These are phyloP conservation scores for Rhytidiadelphus loreus DNA, from an alignment of 225 moss, liverwort and hornwort genomes.

Conservation along the genomic window DNA sequence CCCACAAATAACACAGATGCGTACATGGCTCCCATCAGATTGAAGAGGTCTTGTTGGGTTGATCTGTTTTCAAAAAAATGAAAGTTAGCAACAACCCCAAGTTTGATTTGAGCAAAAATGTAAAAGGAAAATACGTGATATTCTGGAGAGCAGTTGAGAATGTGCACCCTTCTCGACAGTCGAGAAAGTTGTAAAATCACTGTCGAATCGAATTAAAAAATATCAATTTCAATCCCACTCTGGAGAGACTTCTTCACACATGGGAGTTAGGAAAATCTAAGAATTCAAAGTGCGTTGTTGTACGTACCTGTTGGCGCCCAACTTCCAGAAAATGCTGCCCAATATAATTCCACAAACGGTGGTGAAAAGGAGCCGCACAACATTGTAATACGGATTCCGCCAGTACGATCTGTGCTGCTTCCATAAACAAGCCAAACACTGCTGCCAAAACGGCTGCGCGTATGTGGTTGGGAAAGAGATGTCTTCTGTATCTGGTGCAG, in stretches of 20 bases:
- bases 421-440: slow-evolving; percentile 76
- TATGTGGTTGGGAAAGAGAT: slow-evolving; percentile 52
- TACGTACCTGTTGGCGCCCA: slow-evolving; percentile 42
- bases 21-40: slow-evolving; percentile 78
- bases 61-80: slow-evolving; percentile 5
- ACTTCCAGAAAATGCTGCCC: slow-evolving; percentile 61
- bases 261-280: neutral
- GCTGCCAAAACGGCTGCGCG: slow-evolving; percentile 46
- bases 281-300: neutral
- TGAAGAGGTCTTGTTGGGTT: slow-evolving; percentile 52
- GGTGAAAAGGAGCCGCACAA: slow-evolving; percentile 60
- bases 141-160: neutral
- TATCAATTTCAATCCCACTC: neutral
- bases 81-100: neutral
- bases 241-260: neutral
- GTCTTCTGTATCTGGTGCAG: slow-evolving; percentile 36
- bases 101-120: neutral
- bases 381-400: slow-evolving; percentile 77
- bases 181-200: neutral
- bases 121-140: no score
- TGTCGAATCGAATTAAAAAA: neutral
- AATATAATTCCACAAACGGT: slow-evolving; percentile 49
- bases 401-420: slow-evolving; percentile 84
- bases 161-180: neutral
- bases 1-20: slow-evolving; percentile 76